These are phyloP conservation scores for Albatrellus ellisii DNA, from an alignment of 768 basidiomycete genomes.

Conservation along the genomic window DNA sequence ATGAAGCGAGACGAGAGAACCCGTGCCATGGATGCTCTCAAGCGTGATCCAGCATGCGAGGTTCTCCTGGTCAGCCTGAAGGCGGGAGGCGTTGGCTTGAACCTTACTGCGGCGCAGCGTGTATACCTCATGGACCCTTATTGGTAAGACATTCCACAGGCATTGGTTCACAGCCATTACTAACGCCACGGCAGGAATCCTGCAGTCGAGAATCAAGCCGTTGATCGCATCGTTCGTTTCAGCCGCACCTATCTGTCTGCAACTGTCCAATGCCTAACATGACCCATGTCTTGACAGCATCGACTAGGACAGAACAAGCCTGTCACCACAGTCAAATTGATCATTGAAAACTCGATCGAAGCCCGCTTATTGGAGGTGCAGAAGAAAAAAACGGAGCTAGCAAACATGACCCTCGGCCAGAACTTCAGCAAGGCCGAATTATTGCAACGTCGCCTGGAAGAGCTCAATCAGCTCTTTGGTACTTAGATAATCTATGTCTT, in stretches of 20 bases:
- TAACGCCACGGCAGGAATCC: conserved; percentile 58
- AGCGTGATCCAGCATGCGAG: conserved; percentile 82
- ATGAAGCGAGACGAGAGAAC: conserved; percentile 96
- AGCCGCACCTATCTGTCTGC: neutral
- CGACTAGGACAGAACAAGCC: conserved; percentile 90
- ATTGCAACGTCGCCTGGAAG: conserved; percentile 77
- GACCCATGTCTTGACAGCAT: conserved; percentile 39
- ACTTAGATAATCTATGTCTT: conserved; percentile 11
- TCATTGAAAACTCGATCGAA: conserved; percentile 93
- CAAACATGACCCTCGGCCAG: conserved; percentile 86
- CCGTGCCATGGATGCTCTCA: conserved; percentile 84
- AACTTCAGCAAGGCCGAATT: conserved; percentile 83
- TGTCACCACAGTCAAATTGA: conserved; percentile 84
- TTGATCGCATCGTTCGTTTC: conserved; percentile 88
- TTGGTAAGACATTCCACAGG: conserved; percentile 39
- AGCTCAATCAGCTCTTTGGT: conserved; percentile 66
- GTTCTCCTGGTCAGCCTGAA: conserved; percentile 92
- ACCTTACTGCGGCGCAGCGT: conserved; percentile 86
- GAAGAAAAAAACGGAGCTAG: conserved; percentile 86
- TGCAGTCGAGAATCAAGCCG: conserved; percentile 94
- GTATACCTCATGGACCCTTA: conserved; percentile 97
- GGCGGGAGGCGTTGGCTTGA: conserved; percentile 94
- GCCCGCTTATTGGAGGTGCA: conserved; percentile 87
- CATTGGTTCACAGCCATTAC: neutral
- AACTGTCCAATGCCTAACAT: neutral